Base-by-base conservation (phyloP, 192 early-diverging fungal genomes). In the Gigaspora rosea region DNA sequence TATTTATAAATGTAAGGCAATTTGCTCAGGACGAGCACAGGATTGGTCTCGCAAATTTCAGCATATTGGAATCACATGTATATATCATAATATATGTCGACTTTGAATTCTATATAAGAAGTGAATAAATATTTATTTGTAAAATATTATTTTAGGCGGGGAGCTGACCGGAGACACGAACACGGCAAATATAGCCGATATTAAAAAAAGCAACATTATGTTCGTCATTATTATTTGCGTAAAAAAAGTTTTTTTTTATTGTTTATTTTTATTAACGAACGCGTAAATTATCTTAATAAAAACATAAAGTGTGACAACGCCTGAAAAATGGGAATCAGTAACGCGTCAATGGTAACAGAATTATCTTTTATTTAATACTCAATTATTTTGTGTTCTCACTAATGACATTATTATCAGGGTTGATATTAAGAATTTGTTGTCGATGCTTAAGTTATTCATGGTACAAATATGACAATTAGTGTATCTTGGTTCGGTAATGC, bases 261-360 rank as follows among this genome's bases (percentile, higher is more conserved):
- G 4, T 8, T 27, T 27, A 27, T 27, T 27, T 69, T 49, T 18
- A 69, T 3, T 46, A 51, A 65, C 2, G 15, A 67, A 67, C 41
- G 41, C 41, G 41, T 27, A 27, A 27, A 41, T 41, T 41, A 41
- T 41, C 7, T 41, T 41, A 41, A 67, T 5, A 36, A 46, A 67
- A 49, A 46, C 9, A 13, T 13, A 15, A 54, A 84, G 83, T 50
- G 84, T 94, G 13, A 92, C 93, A 9, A 94, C 93, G 4, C 93
- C 93, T 16, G 93, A 94, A 79, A 93, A 91, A 77, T 94, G 92
- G 92, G 93, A 93, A 78, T 84, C 86, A 2, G 86, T 88, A 82
- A 91, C 90, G 3, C 77, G 93, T 66, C 80, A 85, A 69, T 93
- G 90, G 89, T 78, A 72, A 41, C 41, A 41, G 41, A 71, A 85